Evolutionary conservation across 495 filamentous ascomycete genomes (phyloP), one percentile per base, ranked within the genome.

Genomic region (Hypoxylon rickii): DNA sequence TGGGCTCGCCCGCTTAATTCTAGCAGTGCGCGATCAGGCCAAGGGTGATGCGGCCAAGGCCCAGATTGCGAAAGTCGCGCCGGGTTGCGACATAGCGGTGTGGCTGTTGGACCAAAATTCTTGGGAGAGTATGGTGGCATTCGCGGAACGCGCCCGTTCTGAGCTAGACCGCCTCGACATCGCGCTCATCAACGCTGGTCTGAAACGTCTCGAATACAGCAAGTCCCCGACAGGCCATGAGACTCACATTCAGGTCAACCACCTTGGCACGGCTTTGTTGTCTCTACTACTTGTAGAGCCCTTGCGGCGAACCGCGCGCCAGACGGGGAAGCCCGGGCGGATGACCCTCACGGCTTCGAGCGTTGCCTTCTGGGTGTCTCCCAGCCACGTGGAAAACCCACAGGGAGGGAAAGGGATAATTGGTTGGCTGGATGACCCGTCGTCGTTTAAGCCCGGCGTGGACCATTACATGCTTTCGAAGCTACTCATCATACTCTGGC

Each of bases 71-170:
- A n/a, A 72, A 45, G 31, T 56, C 0, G 59, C 71, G 5, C 71
- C 76, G 3, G 48, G 65, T 16, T 66, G 66, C 43, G 61, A 69
- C n/a, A 67, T 71, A 20, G 69, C 79, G 29, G 77, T 83, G 10
- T 80, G 79, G 74, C 59, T 72, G 19, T 59, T 86, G 0, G 83
- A 85, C 43, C 73, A 84, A 36, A 67, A 68, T 10, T 71, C 70
- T 0, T 80, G 76, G 46, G 65, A 56, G 3, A 71, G 67, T 7
- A 64, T 75, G 17, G 43, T 61, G 3, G 65, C 66, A 0, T 82
- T 83, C 52, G 68, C 69, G 7, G 62, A 71, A 3, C 73, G 66
- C 18, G 68, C 59, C 2, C 55, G 43, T 8, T 18, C 26, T 4
- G 49, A 67, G 5, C 64, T 80, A 0, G 49, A 67, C 1, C 67